Percentiles rank a stretch among this genome's conserved stretches.
phyloP scores from a whole-genome alignment of 805 yeast genomes.

The Crinitomyces ghanaensis region DNA sequence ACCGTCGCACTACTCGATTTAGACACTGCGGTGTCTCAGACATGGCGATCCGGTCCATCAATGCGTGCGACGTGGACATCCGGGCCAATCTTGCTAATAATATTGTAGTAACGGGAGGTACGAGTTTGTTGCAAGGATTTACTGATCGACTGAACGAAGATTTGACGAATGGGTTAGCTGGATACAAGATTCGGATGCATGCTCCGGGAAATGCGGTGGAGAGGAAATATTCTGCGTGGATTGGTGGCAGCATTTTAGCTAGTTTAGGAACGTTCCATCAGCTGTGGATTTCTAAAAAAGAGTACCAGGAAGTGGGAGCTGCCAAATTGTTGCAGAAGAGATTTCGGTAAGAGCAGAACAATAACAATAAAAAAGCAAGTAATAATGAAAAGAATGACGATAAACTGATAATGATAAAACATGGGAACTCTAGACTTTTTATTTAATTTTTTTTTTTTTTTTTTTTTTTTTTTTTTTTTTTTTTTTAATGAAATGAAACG shows the following conservation, averaged over 20 bases:
- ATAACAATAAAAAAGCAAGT: background rate
- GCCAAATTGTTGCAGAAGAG: slow-evolving; percentile 71
- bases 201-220: slow-evolving; percentile 65
- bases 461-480: slow-evolving; percentile 6
- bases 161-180: slow-evolving; percentile 60
- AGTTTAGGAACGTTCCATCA: slow-evolving; percentile 92
- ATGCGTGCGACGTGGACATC: slow-evolving; percentile 66
- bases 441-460: background rate
- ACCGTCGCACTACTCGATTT: slow-evolving; percentile 11
- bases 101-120: slow-evolving; percentile 77
- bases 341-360: slow-evolving; percentile 66
- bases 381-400: background rate
- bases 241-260: slow-evolving; percentile 83
- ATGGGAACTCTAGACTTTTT: too few species aligned
- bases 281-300: slow-evolving; percentile 85
- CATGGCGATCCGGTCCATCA: slow-evolving; percentile 41
- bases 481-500: slow-evolving; percentile 3
- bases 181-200: slow-evolving; percentile 72
- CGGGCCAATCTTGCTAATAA: slow-evolving; percentile 82
- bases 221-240: slow-evolving; percentile 75
- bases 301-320: slow-evolving; percentile 79
- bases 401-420: slow-evolving; percentile 2
- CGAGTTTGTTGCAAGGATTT: slow-evolving; percentile 69
- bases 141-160: slow-evolving; percentile 68
- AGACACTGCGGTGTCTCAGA: slow-evolving; percentile 38